phyloP scores from a whole-genome alignment of 495 filamentous ascomycete species.

The Pyrenula massariospora region DNA sequence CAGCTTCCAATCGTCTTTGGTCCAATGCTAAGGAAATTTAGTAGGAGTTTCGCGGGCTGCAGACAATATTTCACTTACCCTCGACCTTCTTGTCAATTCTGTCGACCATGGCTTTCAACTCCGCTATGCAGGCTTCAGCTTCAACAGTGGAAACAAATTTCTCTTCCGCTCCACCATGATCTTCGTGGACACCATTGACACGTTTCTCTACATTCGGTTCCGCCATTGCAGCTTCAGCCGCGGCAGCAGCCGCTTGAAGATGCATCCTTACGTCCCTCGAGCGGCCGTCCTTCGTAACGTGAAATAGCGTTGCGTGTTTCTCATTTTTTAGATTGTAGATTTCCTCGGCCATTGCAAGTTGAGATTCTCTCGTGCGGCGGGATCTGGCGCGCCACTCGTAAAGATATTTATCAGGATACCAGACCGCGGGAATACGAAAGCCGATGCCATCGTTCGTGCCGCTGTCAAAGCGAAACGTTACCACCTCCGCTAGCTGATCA shows the following conservation, averaged over 20 bases:
- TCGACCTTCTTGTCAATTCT: constrained; percentile 39
- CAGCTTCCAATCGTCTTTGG: constrained; percentile 33
- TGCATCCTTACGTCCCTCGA: constrained; percentile 4
- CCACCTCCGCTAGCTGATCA: constrained; percentile 50
- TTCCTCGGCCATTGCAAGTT: constrained; percentile 24
- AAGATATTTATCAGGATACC: constrained; percentile 74
- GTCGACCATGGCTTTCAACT: constrained; percentile 24
- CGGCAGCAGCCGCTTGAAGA: constrained; percentile 1
- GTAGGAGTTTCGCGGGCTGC: not conserved
- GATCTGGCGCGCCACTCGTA: constrained; percentile 41
- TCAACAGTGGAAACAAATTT: constrained; percentile 2
- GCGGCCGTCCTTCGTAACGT: not conserved
- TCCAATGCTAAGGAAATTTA: constrained; percentile 31
- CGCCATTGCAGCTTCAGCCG: not conserved
- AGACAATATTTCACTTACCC: constrained; percentile 19
- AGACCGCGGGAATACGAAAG: constrained; percentile 55
- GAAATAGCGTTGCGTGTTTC: constrained; percentile 12
- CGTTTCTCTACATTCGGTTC: not conserved
- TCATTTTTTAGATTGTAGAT: constrained; percentile 27
- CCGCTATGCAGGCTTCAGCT: constrained; percentile 5
- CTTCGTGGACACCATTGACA: not conserved
- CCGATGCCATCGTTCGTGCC: constrained; percentile 33
- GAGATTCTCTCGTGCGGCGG: constrained; percentile 31
- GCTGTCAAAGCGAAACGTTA: constrained; percentile 46
- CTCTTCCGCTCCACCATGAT: constrained; percentile 8